Evolutionary conservation across 495 filamentous ascomycete genomes (phyloP), one percentile per base, ranked within the genome.

Genomic region (Daldinia decipiens): DNA sequence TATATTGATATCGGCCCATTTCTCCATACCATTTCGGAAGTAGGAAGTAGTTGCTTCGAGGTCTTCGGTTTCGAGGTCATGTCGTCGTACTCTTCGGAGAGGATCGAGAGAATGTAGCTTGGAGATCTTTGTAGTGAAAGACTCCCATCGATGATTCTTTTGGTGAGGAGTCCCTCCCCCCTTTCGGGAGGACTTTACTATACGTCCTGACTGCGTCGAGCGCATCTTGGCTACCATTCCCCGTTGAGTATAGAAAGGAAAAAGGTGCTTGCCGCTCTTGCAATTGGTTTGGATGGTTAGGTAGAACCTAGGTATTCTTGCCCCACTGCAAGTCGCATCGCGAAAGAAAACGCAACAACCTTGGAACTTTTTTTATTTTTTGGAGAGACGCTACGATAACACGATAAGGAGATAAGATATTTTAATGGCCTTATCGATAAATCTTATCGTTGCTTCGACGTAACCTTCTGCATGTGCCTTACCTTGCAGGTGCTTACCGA

Each of bases 1-100:
- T 70, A 97, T 80, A 76, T 98, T 98, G 80, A 94, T 86, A 53
- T 98, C 95, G 36, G 84, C 81, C 95, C 95, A 99, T 85, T 91
- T 91, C 55, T 94, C 89, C 70, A 98, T 82, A 32, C 91, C 90
- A 57, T 88, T 87, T 67, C 87, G 87, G 71, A 98, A 92, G 79
- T 95, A 94, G 1, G 95, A 97, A 21, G 88, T 85, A 11, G 86
- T 86, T 19, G 85, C 84, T 17, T 86, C 82, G 72, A 91, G 86
- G 72, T 90, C 89, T 79, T 90, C 90, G 78, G 90, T 84, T 74
- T 93, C 91, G 78, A 93, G 89, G 74, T 93, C 93, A 75, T 92
- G 86, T 61, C 89, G 89, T 77, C 94, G 93, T 69, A 93, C 90
- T 80, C 88, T 88, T 71, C 94, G 92, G 70, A 98, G 87, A 21